phyloP scores from a whole-genome alignment of 257 asterid species.

The Agastache rugosa region DNA sequence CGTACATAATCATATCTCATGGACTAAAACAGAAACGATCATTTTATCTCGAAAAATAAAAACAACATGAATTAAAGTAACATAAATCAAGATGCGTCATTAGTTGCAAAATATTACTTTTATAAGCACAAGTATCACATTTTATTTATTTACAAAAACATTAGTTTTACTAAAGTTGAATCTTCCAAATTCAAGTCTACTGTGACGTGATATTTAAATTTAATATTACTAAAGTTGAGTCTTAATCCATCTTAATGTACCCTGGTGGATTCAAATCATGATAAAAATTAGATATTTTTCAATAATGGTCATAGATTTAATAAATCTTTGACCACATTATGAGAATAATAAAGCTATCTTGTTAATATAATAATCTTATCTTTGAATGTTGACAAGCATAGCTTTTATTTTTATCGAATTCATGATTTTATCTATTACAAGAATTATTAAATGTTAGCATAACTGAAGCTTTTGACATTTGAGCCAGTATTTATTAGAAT shows the following conservation, averaged over 20 bases:
- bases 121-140: background rate
- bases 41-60: background rate
- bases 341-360: background rate
- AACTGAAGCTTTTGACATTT: background rate
- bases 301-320: background rate
- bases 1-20: background rate
- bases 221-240: background rate
- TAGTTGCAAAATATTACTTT: too few relatives aligned
- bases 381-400: background rate
- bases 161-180: background rate
- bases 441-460: background rate
- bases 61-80: too few relatives aligned
- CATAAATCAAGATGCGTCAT: too few relatives aligned
- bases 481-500: background rate
- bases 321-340: slow-evolving; percentile 10
- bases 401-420: background rate
- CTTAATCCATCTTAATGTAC: background rate
- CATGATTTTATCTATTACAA: background rate
- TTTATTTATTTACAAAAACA: background rate
- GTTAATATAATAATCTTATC: background rate
- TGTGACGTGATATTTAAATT: too few relatives aligned
- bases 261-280: background rate
- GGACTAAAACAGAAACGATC: background rate
- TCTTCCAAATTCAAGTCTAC: too few relatives aligned
- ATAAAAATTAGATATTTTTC: background rate